Evolutionary conservation across 345 rosid genomes (phyloP), one percentile per base, ranked within the genome.

Genomic region (Draba incana): DNA sequence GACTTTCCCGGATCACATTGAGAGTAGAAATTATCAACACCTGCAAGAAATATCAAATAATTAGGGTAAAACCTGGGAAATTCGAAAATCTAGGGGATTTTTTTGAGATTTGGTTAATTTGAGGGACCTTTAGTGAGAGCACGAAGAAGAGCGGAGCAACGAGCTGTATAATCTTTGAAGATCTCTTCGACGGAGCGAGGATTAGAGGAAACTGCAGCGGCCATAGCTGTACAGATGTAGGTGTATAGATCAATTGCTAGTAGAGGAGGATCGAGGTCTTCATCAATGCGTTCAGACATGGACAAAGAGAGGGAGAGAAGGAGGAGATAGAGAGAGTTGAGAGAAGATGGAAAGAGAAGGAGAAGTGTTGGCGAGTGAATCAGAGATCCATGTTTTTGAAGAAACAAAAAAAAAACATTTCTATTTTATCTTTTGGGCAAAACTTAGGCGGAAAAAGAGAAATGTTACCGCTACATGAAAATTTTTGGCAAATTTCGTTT

Each of bases 181-280:
- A 94, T 94, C 82, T 89, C 97, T 76, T 94, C 98, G 0, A 94
- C 99, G 68, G 90, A 81, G 72, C 97, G 98, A 67, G 96, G 96
- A 66, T 84, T 81, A 30, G 90, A 80, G 11, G 84, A 69, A 63
- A 75, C 76, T 33, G 76, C 78, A 56, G 73, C 57, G 41, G 79
- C 79, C 79, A 75, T 75, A 69, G 70, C 43, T 62, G 55, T 41
- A 68, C 53, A 74, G 20, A 20, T 20, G 8, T 39, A 30, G 10
- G 56, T 28, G 31, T 28, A 15, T 50, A 75, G 75, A 75, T 75
- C 79, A 75, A 75, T 66, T 41, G 43, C 20, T 48, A 69, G 66
- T 63, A 11, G 59, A 69, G 51, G 64, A 50, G 10, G 75, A 75
- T 75, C 79, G 61, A 62, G 66, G 62, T 69, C 53, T 13, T 37